These are phyloP conservation scores for Rhynchosporium secalis DNA, from an alignment of 2,329 filamentous ascomycete species.

Conservation along the genomic window DNA sequence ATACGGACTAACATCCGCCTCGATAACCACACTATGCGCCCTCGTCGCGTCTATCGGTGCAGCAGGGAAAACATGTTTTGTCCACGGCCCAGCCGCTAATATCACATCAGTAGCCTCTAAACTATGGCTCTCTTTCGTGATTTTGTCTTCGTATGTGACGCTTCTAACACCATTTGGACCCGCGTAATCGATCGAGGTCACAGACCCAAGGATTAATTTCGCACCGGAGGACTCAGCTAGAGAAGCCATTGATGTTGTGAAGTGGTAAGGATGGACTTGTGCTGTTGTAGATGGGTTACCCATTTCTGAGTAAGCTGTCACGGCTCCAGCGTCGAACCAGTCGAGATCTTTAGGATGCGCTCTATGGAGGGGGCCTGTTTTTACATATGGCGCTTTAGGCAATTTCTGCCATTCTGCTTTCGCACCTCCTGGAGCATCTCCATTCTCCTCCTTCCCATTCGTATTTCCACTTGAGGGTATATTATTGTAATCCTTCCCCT, in stretches of 20 bases:
- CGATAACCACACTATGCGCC: slow-evolving; percentile 66
- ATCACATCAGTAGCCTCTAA: slow-evolving; percentile 52
- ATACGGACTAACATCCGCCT: slow-evolving; percentile 67
- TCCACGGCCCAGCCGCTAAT: slow-evolving; percentile 59
- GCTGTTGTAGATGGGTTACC: slow-evolving; percentile 78
- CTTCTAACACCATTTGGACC: slow-evolving; percentile 64
- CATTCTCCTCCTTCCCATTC: background rate
- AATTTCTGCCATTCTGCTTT: slow-evolving; percentile 58
- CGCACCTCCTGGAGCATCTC: slow-evolving; percentile 18
- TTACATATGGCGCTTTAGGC: slow-evolving; percentile 55
- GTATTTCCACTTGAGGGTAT: background rate
- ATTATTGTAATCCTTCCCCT: slow-evolving; percentile 27
- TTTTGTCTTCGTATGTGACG: slow-evolving; percentile 62
- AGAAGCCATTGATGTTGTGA: slow-evolving; percentile 80
- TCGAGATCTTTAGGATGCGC: slow-evolving; percentile 69
- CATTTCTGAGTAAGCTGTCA: slow-evolving; percentile 79
- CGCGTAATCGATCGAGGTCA: slow-evolving; percentile 64
- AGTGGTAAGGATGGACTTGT: slow-evolving; percentile 90
- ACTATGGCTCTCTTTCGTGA: slow-evolving; percentile 47
- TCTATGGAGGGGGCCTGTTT: slow-evolving; percentile 38
- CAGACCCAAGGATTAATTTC: slow-evolving; percentile 66
- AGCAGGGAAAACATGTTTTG: slow-evolving; percentile 56
- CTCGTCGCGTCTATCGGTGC: slow-evolving; percentile 59
- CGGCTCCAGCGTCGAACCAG: slow-evolving; percentile 72
- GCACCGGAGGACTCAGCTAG: slow-evolving; percentile 71